Percentiles rank a stretch among this genome's conserved stretches.
These are phyloP conservation scores for Phytophthora capsici DNA, from an alignment of 352 stramenopile genomes.

Conservation along the genomic window DNA sequence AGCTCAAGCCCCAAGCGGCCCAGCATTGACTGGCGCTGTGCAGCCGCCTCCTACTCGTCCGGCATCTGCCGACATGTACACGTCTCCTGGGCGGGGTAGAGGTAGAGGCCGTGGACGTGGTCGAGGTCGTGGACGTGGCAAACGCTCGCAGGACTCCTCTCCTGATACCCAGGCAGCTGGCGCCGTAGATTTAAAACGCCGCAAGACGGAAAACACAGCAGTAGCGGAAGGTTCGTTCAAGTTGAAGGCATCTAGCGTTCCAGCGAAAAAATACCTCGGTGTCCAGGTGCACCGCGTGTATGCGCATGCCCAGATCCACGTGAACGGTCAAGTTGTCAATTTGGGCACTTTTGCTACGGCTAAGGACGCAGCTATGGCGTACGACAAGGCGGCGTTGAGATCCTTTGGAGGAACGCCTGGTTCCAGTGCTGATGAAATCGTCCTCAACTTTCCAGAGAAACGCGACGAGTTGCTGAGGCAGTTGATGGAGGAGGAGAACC, in stretches of 20 bases:
- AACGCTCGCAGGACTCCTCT: slow-evolving; percentile 50
- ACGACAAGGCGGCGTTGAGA: slow-evolving; percentile 80
- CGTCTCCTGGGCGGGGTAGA: slow-evolving; percentile 38
- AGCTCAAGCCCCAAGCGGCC: slow-evolving; percentile 13
- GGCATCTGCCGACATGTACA: slow-evolving; percentile 10
- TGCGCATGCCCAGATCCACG: slow-evolving; percentile 78
- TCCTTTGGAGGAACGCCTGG: slow-evolving; percentile 69
- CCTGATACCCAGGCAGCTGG: slow-evolving; percentile 23
- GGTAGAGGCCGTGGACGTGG: slow-evolving; percentile 51
- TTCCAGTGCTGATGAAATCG: slow-evolving; percentile 55
- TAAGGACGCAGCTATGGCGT: slow-evolving; percentile 77
- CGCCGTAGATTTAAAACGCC: slow-evolving; percentile 37
- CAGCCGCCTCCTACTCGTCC: slow-evolving; percentile 4
- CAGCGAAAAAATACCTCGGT: slow-evolving; percentile 72
- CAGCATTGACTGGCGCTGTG: neutral
- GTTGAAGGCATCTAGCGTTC: slow-evolving; percentile 22
- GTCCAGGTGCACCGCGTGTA: slow-evolving; percentile 78
- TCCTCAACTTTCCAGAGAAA: slow-evolving; percentile 81
- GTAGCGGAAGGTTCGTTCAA: slow-evolving; percentile 23
- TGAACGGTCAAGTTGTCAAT: slow-evolving; percentile 81
- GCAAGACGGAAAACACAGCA: slow-evolving; percentile 35
- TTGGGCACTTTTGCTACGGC: slow-evolving; percentile 74
- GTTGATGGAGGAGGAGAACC: slow-evolving; percentile 67
- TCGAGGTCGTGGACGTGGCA: slow-evolving; percentile 62
- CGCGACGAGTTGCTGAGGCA: slow-evolving; percentile 64